Evolutionary conservation across 2,329 filamentous ascomycete genomes (phyloP), one percentile per base, ranked within the genome.

Genomic region (Aspergillus bombycis): DNA sequence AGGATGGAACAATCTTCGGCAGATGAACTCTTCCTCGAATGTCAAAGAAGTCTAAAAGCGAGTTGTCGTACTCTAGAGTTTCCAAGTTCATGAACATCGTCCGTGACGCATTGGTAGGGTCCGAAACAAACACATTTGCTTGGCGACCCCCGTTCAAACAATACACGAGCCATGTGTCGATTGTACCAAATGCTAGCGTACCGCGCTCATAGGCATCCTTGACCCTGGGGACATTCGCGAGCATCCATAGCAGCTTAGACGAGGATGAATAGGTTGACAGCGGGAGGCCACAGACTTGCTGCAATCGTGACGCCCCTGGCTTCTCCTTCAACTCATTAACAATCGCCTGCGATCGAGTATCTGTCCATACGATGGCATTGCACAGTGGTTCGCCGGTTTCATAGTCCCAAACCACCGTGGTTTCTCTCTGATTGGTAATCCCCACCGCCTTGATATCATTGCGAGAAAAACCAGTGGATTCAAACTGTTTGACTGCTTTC

Each of bases 21-120:
- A 97, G 82, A 62, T 86, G 83, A 45, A 96, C 79, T 75, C 92
- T 94, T 8, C 83, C 81, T 75, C 91, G 88, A 67, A 96, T 86
- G 43, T 86, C 87, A 77, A 96, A 96, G 80, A 96, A 96, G 57
- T 87, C 81, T 12, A 96, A 82, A 19, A 96, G 85, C 41, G 84
- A 84, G 62, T 92, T 87, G 74, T 94, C 92, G 77, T 96, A 97
- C 69, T 91, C 78, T 61, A 93, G 83, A 2, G 88, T 93, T 70
- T 88, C 84, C 57, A 97, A 82, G 78, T 96, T 93, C 88, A 96
- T 93, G 78, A 97, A 95, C 93, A 96, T 96, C 60, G 93, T 96
- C 71, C 93, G 85, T 60, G 91, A 94, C 12, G 93, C 93, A 77
- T 96, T 97, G 64, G 91, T 93, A 53, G 89, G 87, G 77, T 97